Evolutionary conservation across 1,284 basidiomycete genomes (phyloP), one percentile per base, ranked within the genome.

Genomic region (Naganishia sp.): DNA sequence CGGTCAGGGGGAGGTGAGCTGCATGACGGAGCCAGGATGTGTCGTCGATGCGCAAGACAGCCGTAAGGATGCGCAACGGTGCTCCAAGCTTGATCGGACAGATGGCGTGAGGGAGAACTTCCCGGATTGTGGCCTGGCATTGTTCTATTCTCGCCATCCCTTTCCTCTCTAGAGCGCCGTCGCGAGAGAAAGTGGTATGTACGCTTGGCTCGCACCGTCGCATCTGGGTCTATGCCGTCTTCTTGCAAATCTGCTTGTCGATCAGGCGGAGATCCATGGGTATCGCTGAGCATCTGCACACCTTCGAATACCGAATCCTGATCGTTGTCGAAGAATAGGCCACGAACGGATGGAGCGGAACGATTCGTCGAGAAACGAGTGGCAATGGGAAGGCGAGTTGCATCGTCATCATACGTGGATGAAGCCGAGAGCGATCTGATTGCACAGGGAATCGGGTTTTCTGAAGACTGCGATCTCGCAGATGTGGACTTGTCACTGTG

Each of bases 351-450:
- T 1, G 48, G 25, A 1, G 28, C 23, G 31, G 59, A 50, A 28
- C 31, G 33, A 15, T 13, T n/a, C 6, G 89, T 88, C 80, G 92
- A 89, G 82, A 94, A 97, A 63, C 90, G 88, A 28, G 93, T 87
- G 44, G 94, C 94, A 70, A 97, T 97, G 50, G 94, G 92, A 7
- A 97, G 84, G 66, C 88, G 83, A 16, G 92, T 90, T 45, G 84
- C 78, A 0, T 90, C 90, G 69, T 89, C 89, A 31, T 82, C 84
- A 0, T 82, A 80, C 7, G 88, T 86, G 16, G 70, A 66, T 6
- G 71, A 6, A 2, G 36, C 33, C 4, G 59, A 61, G 11, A 50
- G 48, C 25, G 48, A 61, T 61, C 48, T 52, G 56, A n/a, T 69
- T 55, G 57, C 54, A 25, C 31, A 15, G 3, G 45, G 18, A 0